Evolutionary conservation across 305 asterid genomes (phyloP).

Genomic region (Fraxinus xanthoxyloides): DNA sequence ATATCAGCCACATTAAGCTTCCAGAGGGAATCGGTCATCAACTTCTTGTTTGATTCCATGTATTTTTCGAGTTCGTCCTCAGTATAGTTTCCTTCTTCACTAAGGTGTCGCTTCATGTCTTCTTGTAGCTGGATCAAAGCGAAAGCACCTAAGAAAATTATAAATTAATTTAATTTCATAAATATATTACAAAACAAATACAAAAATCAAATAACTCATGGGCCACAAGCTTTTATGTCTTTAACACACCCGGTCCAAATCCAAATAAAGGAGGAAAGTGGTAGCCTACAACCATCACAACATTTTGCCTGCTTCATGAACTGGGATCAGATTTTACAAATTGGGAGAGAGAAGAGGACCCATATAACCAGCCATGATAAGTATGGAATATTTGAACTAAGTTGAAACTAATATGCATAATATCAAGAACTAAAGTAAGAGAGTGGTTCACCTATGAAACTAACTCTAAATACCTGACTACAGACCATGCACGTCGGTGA

Average conservation of each 20-base stretch:
- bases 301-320: not conserved
- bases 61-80: conserved; percentile 89
- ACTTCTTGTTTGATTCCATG: conserved; percentile 89
- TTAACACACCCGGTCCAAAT: not conserved
- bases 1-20: conserved; percentile 98
- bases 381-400: not conserved
- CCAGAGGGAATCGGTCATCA: conserved; percentile 97
- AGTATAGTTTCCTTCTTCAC: conserved; percentile 79
- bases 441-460: not conserved
- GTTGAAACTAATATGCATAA: not conserved
- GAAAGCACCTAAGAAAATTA: conserved; percentile 67
- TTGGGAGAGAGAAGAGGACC: not conserved
- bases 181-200: not conserved
- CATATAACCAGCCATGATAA: not conserved
- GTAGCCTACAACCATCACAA: not conserved
- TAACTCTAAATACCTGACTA: not conserved
- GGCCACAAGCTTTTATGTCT: not conserved
- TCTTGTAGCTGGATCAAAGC: conserved; percentile 95
- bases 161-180: not conserved
- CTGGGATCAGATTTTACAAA: not conserved
- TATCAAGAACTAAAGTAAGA: not conserved
- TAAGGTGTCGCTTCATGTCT: conserved; percentile 87
- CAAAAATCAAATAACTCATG: not conserved
- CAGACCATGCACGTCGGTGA: not conserved
- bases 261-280: not conserved